Conservation (phyloP, 768 basidiomycete species). For the Hericium coralloides region DNA sequence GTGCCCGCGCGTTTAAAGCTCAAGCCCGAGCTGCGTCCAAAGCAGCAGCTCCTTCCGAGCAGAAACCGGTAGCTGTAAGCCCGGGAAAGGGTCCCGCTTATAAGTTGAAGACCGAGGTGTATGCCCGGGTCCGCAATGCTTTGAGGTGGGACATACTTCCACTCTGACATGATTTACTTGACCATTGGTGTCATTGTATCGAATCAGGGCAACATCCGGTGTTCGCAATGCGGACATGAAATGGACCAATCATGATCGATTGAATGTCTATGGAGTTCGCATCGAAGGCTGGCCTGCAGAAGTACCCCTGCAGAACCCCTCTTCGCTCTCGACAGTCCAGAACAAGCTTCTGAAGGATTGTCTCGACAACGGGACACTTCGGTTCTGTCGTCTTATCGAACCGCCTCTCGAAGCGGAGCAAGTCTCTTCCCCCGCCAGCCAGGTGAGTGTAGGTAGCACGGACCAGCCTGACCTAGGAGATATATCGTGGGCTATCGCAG, state of each 20-base stretch:
- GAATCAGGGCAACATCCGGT: slow-evolving; percentile 41
- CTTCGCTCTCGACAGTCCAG: slow-evolving; percentile 42
- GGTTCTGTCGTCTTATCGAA: slow-evolving; percentile 24
- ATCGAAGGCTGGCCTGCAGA: slow-evolving; percentile 56
- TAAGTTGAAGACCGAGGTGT: slow-evolving; percentile 13
- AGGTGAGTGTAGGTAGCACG: not conserved
- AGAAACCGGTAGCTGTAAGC: not conserved
- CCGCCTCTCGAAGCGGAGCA: not conserved
- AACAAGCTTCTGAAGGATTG: slow-evolving; percentile 45
- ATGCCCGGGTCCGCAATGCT: slow-evolving; percentile 9
- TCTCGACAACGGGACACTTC: slow-evolving; percentile 37
- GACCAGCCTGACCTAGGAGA: not conserved
- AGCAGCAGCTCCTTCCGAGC: not conserved
- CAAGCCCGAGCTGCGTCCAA: slow-evolving; percentile 13
- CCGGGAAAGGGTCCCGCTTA: slow-evolving; percentile 8
- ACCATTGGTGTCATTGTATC: too few relatives aligned
- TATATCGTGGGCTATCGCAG: slow-evolving; percentile 13
- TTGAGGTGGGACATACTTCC: slow-evolving; percentile 7
- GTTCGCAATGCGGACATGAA: slow-evolving; percentile 66
- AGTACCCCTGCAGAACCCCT: slow-evolving; percentile 56
- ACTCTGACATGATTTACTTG: slow-evolving; percentile 1
- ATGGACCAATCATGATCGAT: slow-evolving; percentile 57
- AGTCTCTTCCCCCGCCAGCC: not conserved
- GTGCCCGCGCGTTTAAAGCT: slow-evolving; percentile 46
- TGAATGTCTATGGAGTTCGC: slow-evolving; percentile 48